Percentiles rank a stretch among this genome's conserved stretches.
Evolutionary conservation across 495 filamentous ascomycete genomes (phyloP).

Genomic region (Penicillium bovifimosum): DNA sequence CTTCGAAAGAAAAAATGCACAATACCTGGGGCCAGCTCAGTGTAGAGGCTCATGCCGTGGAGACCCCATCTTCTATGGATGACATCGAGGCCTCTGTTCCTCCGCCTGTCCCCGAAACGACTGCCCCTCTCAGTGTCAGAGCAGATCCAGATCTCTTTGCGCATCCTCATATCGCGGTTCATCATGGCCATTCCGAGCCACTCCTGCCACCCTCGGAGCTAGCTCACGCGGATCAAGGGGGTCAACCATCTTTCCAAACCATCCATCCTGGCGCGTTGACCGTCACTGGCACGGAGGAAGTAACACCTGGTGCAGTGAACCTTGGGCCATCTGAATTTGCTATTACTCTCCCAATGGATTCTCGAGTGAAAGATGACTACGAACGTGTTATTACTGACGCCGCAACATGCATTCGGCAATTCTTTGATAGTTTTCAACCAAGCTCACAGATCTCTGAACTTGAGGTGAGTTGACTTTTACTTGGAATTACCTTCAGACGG

Average conservation of each 20-base stretch:
- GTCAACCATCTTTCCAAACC: slow-evolving; percentile 26
- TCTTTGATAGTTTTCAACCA: slow-evolving; percentile 19
- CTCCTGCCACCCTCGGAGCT: slow-evolving; percentile 20
- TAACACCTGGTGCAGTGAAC: slow-evolving; percentile 33
- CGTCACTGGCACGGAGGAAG: slow-evolving; percentile 24
- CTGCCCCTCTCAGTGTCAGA: slow-evolving; percentile 36
- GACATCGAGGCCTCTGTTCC: slow-evolving; percentile 37
- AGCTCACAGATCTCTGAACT: slow-evolving; percentile 5
- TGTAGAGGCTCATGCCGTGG: slow-evolving; percentile 19
- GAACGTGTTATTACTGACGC: slow-evolving; percentile 29
- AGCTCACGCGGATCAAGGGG: slow-evolving; percentile 6
- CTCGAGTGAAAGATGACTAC: slow-evolving; percentile 41
- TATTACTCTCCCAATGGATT: slow-evolving; percentile 42
- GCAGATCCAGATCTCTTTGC: slow-evolving; percentile 23
- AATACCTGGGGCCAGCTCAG: slow-evolving; percentile 26
- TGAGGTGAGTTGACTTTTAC: slow-evolving; percentile 17
- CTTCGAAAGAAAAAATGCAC: slow-evolving; percentile 28
- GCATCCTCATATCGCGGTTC: slow-evolving; percentile 17
- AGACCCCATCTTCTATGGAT: slow-evolving; percentile 39
- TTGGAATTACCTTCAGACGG: neutral
- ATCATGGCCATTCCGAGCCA: slow-evolving; percentile 19
- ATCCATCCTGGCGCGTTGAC: slow-evolving; percentile 42
- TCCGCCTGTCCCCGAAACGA: slow-evolving; percentile 26
- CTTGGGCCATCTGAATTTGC: slow-evolving; percentile 43
- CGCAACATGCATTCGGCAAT: slow-evolving; percentile 20